A percentile compares a stretch with the other conserved stretches of the same genome.
Conservation (phyloP, 2,329 filamentous ascomycete species). For the Waltergamsia citrina region DNA sequence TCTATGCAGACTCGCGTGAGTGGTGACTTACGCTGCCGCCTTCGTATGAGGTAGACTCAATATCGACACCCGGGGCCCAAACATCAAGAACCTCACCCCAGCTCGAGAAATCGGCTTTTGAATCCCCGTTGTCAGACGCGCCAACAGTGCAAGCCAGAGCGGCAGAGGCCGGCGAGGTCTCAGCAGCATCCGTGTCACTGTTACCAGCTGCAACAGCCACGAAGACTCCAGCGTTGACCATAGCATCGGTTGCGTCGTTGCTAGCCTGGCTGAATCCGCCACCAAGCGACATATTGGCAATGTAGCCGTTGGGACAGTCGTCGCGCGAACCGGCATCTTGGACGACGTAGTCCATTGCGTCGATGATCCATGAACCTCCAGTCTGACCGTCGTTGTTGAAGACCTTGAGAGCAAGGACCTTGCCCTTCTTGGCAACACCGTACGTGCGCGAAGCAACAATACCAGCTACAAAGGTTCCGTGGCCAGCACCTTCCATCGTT, state of each 20-base stretch:
- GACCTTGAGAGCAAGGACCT: conserved; percentile 29
- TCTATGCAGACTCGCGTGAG: not conserved
- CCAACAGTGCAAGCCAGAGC: conserved; percentile 34
- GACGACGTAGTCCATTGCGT: conserved; percentile 26
- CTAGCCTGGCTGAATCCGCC: conserved; percentile 17
- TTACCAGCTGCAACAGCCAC: conserved; percentile 33
- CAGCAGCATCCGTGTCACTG: conserved; percentile 23
- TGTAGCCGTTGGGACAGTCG: conserved; percentile 15
- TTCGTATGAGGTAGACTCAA: conserved; percentile 22
- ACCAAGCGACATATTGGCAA: conserved; percentile 33
- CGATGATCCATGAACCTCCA: conserved; percentile 15
- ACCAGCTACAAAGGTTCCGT: conserved; percentile 21
- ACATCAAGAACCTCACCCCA: conserved; percentile 26
- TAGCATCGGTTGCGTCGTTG: conserved; percentile 26
- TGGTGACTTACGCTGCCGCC: conserved; percentile 3
- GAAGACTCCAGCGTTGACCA: conserved; percentile 24
- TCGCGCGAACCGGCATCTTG: conserved; percentile 13
- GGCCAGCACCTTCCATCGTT: conserved; percentile 13
- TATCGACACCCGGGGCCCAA: conserved; percentile 26
- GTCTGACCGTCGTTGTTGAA: conserved; percentile 14
- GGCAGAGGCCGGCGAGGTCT: conserved; percentile 31
- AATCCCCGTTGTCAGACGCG: conserved; percentile 23
- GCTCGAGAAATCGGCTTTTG: conserved; percentile 32
- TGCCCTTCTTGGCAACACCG: conserved; percentile 25
- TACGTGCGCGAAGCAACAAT: conserved; percentile 11